These are phyloP conservation scores for Chloroidium sp. DNA, from an alignment of 163 green algal species.

Conservation along the genomic window DNA sequence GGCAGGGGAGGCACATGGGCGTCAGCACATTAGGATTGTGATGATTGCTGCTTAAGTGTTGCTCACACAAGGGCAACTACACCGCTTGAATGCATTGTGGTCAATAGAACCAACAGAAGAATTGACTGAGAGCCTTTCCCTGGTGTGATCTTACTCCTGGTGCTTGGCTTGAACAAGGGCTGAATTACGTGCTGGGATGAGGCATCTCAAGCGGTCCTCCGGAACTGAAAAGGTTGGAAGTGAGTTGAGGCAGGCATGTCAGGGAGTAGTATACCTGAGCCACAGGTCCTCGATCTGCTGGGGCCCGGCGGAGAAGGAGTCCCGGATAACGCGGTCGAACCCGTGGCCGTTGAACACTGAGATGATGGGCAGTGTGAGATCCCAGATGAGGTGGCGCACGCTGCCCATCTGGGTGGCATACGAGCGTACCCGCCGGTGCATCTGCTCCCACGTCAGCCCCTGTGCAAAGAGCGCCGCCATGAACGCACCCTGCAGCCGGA, in stretches of 20 bases:
- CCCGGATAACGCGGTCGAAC: constrained; percentile 50
- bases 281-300: constrained; percentile 62
- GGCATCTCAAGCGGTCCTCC: no score
- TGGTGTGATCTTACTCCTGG: no score
- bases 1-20: neutral
- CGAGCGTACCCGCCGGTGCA: constrained; percentile 30
- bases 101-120: no score
- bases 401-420: constrained; percentile 53
- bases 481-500: constrained; percentile 52
- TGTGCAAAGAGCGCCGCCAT: constrained; percentile 68
- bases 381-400: constrained; percentile 53
- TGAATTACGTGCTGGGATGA: no score
- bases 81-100: no score
- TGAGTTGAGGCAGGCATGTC: neutral
- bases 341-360: constrained; percentile 55
- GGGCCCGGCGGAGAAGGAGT: constrained; percentile 22
- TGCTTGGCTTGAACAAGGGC: no score
- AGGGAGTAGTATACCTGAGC: constrained; percentile 24
- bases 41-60: no score
- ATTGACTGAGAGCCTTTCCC: no score
- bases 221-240: no score
- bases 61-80: no score
- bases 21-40: no score
- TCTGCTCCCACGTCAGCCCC: constrained; percentile 25
- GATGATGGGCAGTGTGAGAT: constrained; percentile 70